Percentiles rank a stretch among this genome's conserved stretches.
Conservation (phyloP, 2,329 filamentous ascomycete genomes). For the Talaromyces sp. region DNA sequence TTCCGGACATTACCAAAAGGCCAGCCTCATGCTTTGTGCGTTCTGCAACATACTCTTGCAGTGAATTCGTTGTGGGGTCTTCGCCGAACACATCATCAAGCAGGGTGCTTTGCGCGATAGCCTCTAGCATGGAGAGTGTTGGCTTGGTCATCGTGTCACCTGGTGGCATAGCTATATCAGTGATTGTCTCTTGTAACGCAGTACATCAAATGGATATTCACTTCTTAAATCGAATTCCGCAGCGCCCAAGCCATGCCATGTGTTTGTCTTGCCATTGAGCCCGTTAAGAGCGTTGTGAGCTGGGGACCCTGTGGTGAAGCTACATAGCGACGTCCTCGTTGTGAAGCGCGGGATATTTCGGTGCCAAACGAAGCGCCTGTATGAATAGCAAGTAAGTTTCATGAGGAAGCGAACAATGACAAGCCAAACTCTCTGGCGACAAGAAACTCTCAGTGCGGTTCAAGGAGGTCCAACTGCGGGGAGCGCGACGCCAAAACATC, state of each 20-base stretch:
- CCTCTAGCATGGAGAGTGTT: conserved; percentile 73
- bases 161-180: conserved; percentile 20
- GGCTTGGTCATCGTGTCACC: conserved; percentile 71
- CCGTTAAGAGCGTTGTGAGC: conserved; percentile 16
- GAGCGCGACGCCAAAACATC: neutral
- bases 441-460: neutral
- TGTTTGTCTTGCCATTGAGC: conserved; percentile 19
- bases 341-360: neutral
- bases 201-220: conserved; percentile 12
- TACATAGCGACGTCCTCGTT: conserved; percentile 10
- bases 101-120: conserved; percentile 69
- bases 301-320: conserved; percentile 18
- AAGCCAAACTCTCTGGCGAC: neutral
- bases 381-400: neutral
- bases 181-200: neutral
- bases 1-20: conserved; percentile 80
- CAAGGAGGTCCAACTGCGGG: neutral
- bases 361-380: neutral
- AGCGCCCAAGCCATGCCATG: conserved; percentile 44
- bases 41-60: conserved; percentile 69
- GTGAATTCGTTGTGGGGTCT: conserved; percentile 69
- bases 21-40: conserved; percentile 72
- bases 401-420: neutral
- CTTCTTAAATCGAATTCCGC: conserved; percentile 56
- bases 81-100: conserved; percentile 81